These are phyloP conservation scores for Pistacia vera DNA, from an alignment of 345 rosid species.

Conservation along the genomic window DNA sequence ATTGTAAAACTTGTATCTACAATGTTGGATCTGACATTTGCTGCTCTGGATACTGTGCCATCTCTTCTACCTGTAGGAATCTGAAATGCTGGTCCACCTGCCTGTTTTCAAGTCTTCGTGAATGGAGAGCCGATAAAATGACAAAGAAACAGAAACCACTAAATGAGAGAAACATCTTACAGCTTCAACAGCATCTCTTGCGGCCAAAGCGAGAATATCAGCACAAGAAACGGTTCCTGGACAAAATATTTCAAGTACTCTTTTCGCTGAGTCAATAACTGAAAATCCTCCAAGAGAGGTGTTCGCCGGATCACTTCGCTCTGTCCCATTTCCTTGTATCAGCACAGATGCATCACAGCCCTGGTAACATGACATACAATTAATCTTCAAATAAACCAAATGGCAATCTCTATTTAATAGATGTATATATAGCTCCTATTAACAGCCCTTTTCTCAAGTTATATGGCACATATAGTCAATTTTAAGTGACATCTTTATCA, in stretches of 20 bases:
- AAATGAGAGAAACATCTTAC: constrained; percentile 23
- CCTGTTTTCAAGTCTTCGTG: constrained; percentile 32
- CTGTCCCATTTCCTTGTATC: constrained; percentile 79
- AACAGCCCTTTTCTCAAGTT: neutral
- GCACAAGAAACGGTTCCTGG: constrained; percentile 63
- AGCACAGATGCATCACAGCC: constrained; percentile 94
- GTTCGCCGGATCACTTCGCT: constrained; percentile 79
- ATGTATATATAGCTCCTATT: neutral
- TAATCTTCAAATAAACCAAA: neutral
- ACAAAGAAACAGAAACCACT: neutral
- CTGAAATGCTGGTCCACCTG: constrained; percentile 51
- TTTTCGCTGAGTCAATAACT: constrained; percentile 53
- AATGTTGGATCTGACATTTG: constrained; percentile 64
- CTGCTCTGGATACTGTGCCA: constrained; percentile 39
- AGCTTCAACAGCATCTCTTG: constrained; percentile 54
- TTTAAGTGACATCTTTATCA: too few relatives aligned
- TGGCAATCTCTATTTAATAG: neutral
- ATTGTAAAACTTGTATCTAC: constrained; percentile 71
- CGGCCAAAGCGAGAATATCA: constrained; percentile 54
- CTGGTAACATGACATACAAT: constrained; percentile 29
- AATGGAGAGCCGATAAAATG: constrained; percentile 7
- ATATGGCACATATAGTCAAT: neutral
- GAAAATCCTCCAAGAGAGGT: constrained; percentile 68
- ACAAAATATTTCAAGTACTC: constrained; percentile 49
- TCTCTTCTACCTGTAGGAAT: constrained; percentile 59